A percentile compares a stretch with the other conserved stretches of the same genome.
These are phyloP conservation scores for Globisporangium barbulae DNA, from an alignment of 352 stramenopile genomes.

Conservation along the genomic window DNA sequence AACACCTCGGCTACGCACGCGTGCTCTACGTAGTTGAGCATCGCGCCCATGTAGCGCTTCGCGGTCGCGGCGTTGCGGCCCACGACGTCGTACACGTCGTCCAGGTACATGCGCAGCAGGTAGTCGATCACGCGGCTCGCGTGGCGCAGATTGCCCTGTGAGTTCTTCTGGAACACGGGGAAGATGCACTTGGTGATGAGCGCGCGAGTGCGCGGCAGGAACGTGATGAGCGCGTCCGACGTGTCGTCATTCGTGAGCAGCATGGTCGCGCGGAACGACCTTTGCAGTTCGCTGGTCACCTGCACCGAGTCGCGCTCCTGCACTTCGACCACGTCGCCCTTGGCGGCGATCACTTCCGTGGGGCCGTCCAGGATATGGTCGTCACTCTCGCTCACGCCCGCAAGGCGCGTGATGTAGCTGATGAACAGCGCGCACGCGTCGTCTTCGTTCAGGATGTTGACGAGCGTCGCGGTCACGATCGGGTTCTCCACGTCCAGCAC, in stretches of 20 bases:
- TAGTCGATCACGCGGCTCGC: slow-evolving; percentile 87
- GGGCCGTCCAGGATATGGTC: slow-evolving; percentile 43
- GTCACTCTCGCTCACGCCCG: slow-evolving; percentile 22
- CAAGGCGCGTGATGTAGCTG: slow-evolving; percentile 60
- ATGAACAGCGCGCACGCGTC: slow-evolving; percentile 62
- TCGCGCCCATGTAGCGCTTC: slow-evolving; percentile 77
- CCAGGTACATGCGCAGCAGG: slow-evolving; percentile 77
- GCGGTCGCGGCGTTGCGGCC: slow-evolving; percentile 56
- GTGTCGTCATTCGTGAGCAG: slow-evolving; percentile 86
- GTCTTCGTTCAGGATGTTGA: slow-evolving; percentile 54
- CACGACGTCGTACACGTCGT: slow-evolving; percentile 88
- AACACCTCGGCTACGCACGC: slow-evolving; percentile 84
- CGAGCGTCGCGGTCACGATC: slow-evolving; percentile 46
- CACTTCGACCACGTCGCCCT: slow-evolving; percentile 4
- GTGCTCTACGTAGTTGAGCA: slow-evolving; percentile 81
- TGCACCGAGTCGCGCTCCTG: slow-evolving; percentile 29
- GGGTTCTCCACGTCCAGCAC: slow-evolving; percentile 53
- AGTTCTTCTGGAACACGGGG: slow-evolving; percentile 64
- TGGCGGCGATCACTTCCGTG: slow-evolving; percentile 11
- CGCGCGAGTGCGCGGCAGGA: slow-evolving; percentile 77
- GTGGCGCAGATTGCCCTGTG: slow-evolving; percentile 80
- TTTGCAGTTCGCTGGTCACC: slow-evolving; percentile 62
- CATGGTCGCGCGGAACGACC: slow-evolving; percentile 87
- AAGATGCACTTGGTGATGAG: slow-evolving; percentile 82
- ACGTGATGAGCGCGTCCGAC: slow-evolving; percentile 73